Conservation (phyloP, 768 basidiomycete genomes). For the Boletus sp. region DNA sequence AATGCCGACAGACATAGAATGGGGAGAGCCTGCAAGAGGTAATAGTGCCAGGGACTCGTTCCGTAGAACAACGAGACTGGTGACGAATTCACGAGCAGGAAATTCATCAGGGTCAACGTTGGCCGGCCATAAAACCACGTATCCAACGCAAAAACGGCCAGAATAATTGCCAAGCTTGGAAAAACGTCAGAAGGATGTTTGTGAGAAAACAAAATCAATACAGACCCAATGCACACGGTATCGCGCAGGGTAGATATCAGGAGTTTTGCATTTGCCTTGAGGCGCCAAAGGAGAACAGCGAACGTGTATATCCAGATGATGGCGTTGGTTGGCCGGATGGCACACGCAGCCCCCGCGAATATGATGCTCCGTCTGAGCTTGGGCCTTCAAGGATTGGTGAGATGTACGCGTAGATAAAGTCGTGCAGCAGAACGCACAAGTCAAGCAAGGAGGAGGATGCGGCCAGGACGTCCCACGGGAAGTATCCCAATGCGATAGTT, state of each 20-base stretch:
- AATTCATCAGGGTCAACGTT: constrained; percentile 78
- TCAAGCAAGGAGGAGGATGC: constrained; percentile 24
- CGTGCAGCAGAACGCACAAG: constrained; percentile 12
- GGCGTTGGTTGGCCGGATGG: constrained; percentile 84
- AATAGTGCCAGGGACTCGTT: constrained; percentile 82
- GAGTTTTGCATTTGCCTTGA: constrained; percentile 37
- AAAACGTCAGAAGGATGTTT: constrained; percentile 11
- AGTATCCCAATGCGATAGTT: constrained; percentile 70
- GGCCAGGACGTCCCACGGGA: constrained; percentile 62
- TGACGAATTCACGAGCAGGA: constrained; percentile 79
- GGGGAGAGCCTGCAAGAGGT: constrained; percentile 82
- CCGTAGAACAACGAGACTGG: constrained; percentile 93
- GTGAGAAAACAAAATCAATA: neutral
- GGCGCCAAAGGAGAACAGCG: constrained; percentile 51
- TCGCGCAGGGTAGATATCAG: constrained; percentile 39
- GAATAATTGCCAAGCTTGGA: constrained; percentile 19
- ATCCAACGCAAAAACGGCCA: constrained; percentile 52
- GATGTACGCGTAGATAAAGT: constrained; percentile 14
- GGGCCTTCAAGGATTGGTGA: constrained; percentile 34
- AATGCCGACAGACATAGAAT: constrained; percentile 71
- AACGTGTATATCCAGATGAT: constrained; percentile 83
- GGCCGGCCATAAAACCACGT: constrained; percentile 64
- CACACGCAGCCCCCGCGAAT: constrained; percentile 76
- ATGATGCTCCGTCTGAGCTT: constrained; percentile 38
- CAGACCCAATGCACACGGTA: constrained; percentile 46